Evolutionary conservation across 1,284 basidiomycete genomes (phyloP).

Genomic region (Volvariella volvacea): DNA sequence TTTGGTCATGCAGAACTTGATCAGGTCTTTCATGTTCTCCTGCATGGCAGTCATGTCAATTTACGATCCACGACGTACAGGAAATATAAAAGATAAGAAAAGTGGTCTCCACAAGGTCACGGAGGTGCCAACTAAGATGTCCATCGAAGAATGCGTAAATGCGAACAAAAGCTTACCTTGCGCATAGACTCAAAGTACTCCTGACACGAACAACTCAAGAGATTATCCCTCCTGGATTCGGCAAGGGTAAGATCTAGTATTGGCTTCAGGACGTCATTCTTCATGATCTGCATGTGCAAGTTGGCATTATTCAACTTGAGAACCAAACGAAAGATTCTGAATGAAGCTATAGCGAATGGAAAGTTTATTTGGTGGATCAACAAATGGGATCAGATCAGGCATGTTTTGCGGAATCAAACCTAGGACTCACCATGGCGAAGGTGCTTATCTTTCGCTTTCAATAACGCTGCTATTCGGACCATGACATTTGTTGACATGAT

Average conservation of each 20-base stretch:
- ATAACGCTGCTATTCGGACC: slow-evolving; percentile 67
- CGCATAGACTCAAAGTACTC: slow-evolving; percentile 93
- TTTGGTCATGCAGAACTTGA: slow-evolving; percentile 79
- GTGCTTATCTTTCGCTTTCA: slow-evolving; percentile 86
- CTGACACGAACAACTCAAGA: slow-evolving; percentile 90
- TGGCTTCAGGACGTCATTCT: slow-evolving; percentile 79
- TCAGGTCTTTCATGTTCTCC: slow-evolving; percentile 86
- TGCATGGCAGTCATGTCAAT: slow-evolving; percentile 21
- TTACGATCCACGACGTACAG: neutral
- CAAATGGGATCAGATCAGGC: slow-evolving; percentile 7
- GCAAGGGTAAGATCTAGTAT: slow-evolving; percentile 77
- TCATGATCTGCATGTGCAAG: slow-evolving; percentile 78
- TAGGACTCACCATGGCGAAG: slow-evolving; percentile 71
- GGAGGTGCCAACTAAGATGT: neutral
- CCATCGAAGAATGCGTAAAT: slow-evolving; percentile 1
- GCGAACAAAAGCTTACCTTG: slow-evolving; percentile 42
- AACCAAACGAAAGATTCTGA: slow-evolving; percentile 88
- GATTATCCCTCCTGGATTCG: slow-evolving; percentile 85
- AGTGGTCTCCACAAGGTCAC: too few relatives aligned
- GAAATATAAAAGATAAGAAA: too few relatives aligned
- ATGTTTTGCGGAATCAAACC: slow-evolving; percentile 5
- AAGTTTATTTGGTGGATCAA: slow-evolving; percentile 8
- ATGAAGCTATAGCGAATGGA: slow-evolving; percentile 52
- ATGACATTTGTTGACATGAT: slow-evolving; percentile 78
- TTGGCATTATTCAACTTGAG: slow-evolving; percentile 85